Base-by-base conservation (phyloP, 2,329 filamentous ascomycete genomes). In the Sordariomycetes sp. region DNA sequence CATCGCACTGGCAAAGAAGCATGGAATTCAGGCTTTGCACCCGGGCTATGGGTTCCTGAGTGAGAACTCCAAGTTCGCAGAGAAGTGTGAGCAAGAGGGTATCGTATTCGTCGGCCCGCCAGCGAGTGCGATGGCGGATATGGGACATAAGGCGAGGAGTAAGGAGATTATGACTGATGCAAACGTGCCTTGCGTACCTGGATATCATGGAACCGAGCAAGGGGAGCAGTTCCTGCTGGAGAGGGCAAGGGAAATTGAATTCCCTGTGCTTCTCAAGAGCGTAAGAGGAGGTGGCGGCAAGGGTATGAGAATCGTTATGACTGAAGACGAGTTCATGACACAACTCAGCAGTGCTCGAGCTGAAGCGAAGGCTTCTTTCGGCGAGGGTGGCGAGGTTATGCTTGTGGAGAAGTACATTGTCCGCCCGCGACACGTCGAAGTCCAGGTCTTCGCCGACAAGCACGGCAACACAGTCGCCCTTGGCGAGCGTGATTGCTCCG, bases 141-240 rank as follows among this genome's bases (percentile, higher is more conserved):
- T 95, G 88, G 88, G 88, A 32, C 86, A 94, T 63, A 94, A 95
- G 64, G 87, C 82, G 36, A 72, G 83, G 39, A 92, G 85, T 34
- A 98, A 98, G 59, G 84, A 94, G 54, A 95, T 98, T 52, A 96
- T 98, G 92, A 86, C 76, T 21, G 77, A 78, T 5, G 90, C 92
- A n/a, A 86, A 87, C 8, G 92, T 98, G 4, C 88, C 88, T 5
- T 96, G 92, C 50, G 92, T 98, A 32, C 92, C 92, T 0, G 92
- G 92, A 1, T 98, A 98, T 50, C 92, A 96, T 54, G 92, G 92
- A 14, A 50, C 69, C 2, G 85, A 94, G 34, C 92, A 98, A 61
- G 76, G 82, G 32, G 67, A 72, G 30, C 56, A 63, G 36, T 58
- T 74, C 44, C 55, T 81, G 18, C 53, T 86, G 36, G 62, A 66